Percentiles rank a stretch among this genome's conserved stretches.
Evolutionary conservation across 2,329 filamentous ascomycete species (phyloP).

Genomic region (Cadophora luteo-olivacea): DNA sequence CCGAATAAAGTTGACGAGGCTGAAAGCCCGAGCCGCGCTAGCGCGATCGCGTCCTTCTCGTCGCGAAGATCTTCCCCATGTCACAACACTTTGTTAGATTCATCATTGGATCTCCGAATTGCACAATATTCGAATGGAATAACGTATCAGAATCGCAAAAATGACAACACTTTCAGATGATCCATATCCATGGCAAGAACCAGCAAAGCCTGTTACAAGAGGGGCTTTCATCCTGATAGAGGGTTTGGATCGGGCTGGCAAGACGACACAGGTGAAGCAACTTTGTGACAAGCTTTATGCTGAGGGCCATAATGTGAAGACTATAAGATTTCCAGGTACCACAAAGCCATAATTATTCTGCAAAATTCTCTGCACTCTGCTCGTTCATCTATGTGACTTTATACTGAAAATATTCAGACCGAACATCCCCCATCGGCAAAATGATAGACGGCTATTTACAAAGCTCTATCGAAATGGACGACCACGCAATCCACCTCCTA

Average conservation of each 20-base stretch:
- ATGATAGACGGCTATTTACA: constrained; percentile 73
- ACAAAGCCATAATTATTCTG: constrained; percentile 13
- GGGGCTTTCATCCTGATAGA: constrained; percentile 74
- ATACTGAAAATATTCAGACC: constrained; percentile 53
- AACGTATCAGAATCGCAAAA: not conserved
- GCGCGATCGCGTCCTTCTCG: constrained; percentile 13
- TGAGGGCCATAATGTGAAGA: constrained; percentile 58
- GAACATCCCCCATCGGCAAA: constrained; percentile 70
- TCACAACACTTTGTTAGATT: not conserved
- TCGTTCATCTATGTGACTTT: no score
- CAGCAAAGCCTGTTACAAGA: constrained; percentile 43
- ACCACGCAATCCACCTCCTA: constrained; percentile 74
- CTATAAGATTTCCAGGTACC: constrained; percentile 72
- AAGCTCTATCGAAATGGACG: constrained; percentile 64
- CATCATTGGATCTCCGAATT: no score
- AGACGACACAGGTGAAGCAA: constrained; percentile 71
- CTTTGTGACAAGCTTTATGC: constrained; percentile 60
- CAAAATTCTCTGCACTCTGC: no score
- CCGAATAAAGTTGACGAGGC: constrained; percentile 22
- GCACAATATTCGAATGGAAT: no score
- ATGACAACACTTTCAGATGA: constrained; percentile 30
- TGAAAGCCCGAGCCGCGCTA: constrained; percentile 16
- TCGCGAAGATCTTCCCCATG: not conserved
- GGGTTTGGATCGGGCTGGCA: constrained; percentile 74
- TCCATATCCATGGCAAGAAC: constrained; percentile 41